Conservation (phyloP, 768 basidiomycete species). For the Agaricus sinodeliciosus region DNA sequence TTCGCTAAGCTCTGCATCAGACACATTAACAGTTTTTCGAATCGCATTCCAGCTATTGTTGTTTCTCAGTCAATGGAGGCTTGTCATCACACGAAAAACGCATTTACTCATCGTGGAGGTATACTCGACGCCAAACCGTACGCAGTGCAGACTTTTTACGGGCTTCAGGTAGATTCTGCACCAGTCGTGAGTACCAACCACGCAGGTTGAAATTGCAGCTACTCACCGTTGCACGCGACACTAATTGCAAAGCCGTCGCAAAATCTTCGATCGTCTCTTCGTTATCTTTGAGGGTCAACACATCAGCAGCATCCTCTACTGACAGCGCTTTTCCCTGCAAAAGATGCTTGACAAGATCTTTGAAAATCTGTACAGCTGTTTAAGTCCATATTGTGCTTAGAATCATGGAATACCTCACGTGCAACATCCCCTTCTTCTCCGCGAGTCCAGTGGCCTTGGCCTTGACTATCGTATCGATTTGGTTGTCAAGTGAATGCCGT, state of each 20-base stretch:
- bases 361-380: constrained; percentile 49
- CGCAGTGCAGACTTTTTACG: constrained; percentile 64
- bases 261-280: constrained; percentile 51
- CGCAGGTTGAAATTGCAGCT: background rate
- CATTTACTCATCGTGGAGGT: constrained; percentile 82
- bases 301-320: constrained; percentile 77
- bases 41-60: constrained; percentile 70
- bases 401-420: constrained; percentile 28
- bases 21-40: constrained; percentile 64
- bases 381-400: background rate
- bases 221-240: constrained; percentile 48
- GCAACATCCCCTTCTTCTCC: constrained; percentile 45
- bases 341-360: constrained; percentile 57
- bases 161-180: constrained; percentile 62
- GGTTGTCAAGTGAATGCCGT: constrained; percentile 58
- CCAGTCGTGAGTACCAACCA: background rate
- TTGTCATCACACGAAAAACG: background rate
- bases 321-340: constrained; percentile 70
- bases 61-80: background rate
- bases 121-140: constrained; percentile 83
- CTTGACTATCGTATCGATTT: constrained; percentile 57
- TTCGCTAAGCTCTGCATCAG: constrained; percentile 68
- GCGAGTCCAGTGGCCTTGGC: constrained; percentile 41
- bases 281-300: constrained; percentile 84
- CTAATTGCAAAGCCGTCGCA: constrained; percentile 60